phyloP scores from a whole-genome alignment of 2,329 filamentous ascomycete species.

The Fusarium buharicum region DNA sequence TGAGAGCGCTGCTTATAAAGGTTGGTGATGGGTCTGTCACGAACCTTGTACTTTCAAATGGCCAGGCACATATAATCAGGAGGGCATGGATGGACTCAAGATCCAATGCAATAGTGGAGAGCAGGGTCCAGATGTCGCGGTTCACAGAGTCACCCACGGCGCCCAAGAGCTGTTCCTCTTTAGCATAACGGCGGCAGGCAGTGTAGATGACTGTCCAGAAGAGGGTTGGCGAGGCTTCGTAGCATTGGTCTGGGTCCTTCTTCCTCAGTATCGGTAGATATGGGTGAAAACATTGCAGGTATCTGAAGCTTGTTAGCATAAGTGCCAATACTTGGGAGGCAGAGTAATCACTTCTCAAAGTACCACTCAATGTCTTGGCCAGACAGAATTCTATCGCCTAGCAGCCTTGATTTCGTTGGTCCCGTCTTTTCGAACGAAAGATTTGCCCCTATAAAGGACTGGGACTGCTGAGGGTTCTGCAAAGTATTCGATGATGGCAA shows the following conservation, averaged over 20 bases:
- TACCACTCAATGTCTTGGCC: constrained; percentile 66
- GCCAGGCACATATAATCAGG: constrained; percentile 63
- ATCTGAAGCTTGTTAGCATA: constrained; percentile 49
- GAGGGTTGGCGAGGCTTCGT: constrained; percentile 58
- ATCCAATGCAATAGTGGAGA: constrained; percentile 56
- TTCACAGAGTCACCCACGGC: constrained; percentile 60
- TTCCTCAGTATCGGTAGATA: constrained; percentile 63
- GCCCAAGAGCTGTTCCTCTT: constrained; percentile 54
- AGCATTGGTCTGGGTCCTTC: constrained; percentile 62
- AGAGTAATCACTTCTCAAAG: constrained; percentile 59
- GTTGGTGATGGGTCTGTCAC: constrained; percentile 61
- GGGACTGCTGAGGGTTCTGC: constrained; percentile 10
- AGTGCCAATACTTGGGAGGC: background rate
- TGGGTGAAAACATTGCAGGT: constrained; percentile 63
- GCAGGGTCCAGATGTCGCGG: constrained; percentile 57
- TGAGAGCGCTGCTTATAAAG: constrained; percentile 59
- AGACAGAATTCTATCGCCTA: constrained; percentile 60
- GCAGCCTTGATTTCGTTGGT: constrained; percentile 54
- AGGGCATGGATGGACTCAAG: constrained; percentile 63
- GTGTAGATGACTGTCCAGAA: constrained; percentile 67
- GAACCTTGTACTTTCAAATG: constrained; percentile 62
- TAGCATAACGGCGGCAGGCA: constrained; percentile 61
- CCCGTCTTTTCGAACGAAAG: constrained; percentile 39
- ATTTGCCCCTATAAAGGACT: constrained; percentile 7
- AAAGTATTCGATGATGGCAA: constrained; percentile 18